phyloP scores from a whole-genome alignment of 192 early-diverging fungal species.

The Entomortierella chlamydospora region DNA sequence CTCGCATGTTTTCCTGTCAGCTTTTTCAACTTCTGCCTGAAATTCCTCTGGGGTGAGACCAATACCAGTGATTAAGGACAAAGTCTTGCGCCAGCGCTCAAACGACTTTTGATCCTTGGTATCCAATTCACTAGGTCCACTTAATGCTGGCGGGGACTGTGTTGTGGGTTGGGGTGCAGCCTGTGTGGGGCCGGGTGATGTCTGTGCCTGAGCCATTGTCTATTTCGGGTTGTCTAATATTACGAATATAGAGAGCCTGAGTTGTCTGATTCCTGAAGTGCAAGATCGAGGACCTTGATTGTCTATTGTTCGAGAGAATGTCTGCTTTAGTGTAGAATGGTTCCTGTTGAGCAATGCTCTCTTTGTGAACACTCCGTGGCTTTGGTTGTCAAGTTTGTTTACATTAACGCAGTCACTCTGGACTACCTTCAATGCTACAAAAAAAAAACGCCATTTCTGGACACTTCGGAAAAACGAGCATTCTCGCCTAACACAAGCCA shows the following conservation, averaged over 20 bases:
- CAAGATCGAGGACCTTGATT: neutral
- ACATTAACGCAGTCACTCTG: neutral
- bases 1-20: conserved; percentile 76
- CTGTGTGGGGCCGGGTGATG: neutral
- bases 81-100: conserved; percentile 69
- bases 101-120: conserved; percentile 69
- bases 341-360: neutral
- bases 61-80: conserved; percentile 70
- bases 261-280: neutral
- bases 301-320: neutral
- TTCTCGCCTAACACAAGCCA: no score
- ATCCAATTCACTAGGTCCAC: conserved; percentile 15
- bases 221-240: no score
- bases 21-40: conserved; percentile 61
- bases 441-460: neutral
- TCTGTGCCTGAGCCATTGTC: conserved; percentile 8
- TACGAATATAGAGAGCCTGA: no score
- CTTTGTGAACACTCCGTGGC: neutral
- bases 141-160: neutral
- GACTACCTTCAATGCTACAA: neutral
- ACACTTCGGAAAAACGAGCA: neutral
- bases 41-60: conserved; percentile 67
- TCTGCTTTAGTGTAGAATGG: neutral
- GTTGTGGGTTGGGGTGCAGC: neutral
- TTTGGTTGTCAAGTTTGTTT: neutral